Conservation (phyloP, 1,284 basidiomycete genomes). For the Cryptococcus deneoformans region DNA sequence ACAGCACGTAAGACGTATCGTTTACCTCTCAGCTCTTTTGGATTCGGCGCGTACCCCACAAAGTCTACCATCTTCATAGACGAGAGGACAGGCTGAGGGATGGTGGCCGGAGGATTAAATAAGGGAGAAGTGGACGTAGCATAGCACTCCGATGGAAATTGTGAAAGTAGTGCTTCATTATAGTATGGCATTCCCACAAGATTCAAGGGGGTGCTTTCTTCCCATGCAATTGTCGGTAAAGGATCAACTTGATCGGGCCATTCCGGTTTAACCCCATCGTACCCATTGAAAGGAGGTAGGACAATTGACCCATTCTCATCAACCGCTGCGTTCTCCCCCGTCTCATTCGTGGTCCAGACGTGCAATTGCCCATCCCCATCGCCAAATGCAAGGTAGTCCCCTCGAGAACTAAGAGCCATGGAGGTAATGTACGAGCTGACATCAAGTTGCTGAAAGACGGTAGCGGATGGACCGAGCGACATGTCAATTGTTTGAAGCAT, state of each 20-base stretch:
- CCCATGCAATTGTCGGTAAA: conserved; percentile 73
- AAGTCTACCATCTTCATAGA: conserved; percentile 84
- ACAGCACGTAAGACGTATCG: conserved; percentile 64
- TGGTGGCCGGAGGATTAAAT: conserved; percentile 61
- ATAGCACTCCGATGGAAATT: conserved; percentile 56
- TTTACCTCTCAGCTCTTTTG: conserved; percentile 75
- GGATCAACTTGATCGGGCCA: conserved; percentile 75
- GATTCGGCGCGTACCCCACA: conserved; percentile 80
- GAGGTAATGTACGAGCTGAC: conserved; percentile 72
- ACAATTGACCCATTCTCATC: conserved; percentile 32
- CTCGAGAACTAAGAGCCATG: conserved; percentile 77
- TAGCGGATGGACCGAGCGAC: conserved; percentile 59
- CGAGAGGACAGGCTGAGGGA: conserved; percentile 72
- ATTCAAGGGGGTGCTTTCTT: conserved; percentile 79
- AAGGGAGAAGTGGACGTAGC: conserved; percentile 51
- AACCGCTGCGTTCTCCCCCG: conserved; percentile 55
- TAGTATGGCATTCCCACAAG: conserved; percentile 89
- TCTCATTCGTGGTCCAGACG: conserved; percentile 70
- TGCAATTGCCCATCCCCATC: conserved; percentile 85
- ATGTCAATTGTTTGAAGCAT: conserved; percentile 88
- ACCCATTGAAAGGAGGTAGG: conserved; percentile 76
- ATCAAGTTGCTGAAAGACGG: conserved; percentile 55
- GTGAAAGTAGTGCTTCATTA: conserved; percentile 70
- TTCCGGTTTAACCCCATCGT: conserved; percentile 73
- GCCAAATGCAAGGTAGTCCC: conserved; percentile 88